Evolutionary conservation across 805 yeast genomes (phyloP).

Genomic region (Suhomyces sp.): DNA sequence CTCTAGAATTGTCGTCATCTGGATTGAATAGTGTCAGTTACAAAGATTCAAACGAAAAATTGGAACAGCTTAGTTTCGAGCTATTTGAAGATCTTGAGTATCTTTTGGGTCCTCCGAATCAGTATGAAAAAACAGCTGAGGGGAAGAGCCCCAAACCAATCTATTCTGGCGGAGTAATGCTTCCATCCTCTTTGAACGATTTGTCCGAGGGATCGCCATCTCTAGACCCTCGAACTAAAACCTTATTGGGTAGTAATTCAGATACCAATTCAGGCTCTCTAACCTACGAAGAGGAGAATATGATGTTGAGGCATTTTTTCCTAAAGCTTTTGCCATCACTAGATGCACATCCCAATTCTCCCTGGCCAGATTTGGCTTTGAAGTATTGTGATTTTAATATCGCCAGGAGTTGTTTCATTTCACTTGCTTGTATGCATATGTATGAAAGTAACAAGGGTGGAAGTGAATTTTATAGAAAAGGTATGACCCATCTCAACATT

Average conservation of each 20-base stretch:
- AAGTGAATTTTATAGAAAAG: conserved; percentile 49
- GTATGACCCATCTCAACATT: conserved; percentile 52
- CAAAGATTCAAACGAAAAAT: conserved; percentile 14
- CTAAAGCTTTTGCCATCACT: conserved; percentile 49
- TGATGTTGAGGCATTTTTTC: conserved; percentile 55
- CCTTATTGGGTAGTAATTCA: neutral
- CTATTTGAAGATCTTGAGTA: conserved; percentile 25
- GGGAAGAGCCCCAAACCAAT: neutral
- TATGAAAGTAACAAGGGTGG: conserved; percentile 52
- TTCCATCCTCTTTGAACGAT: neutral
- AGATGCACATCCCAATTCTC: conserved; percentile 60
- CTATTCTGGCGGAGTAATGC: neutral
- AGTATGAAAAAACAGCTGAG: neutral
- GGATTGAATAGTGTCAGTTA: neutral
- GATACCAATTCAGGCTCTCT: conserved; percentile 10
- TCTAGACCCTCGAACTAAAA: neutral
- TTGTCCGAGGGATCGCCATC: neutral
- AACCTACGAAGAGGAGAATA: conserved; percentile 49
- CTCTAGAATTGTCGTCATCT: neutral
- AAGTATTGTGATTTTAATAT: conserved; percentile 56
- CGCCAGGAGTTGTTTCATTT: conserved; percentile 56
- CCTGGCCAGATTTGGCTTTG: conserved; percentile 60
- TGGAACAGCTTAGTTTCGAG: conserved; percentile 23
- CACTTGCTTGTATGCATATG: conserved; percentile 55
- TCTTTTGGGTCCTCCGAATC: conserved; percentile 14